These are phyloP conservation scores for Gautieria morchelliformis DNA, from an alignment of 768 basidiomycete species.

Conservation along the genomic window DNA sequence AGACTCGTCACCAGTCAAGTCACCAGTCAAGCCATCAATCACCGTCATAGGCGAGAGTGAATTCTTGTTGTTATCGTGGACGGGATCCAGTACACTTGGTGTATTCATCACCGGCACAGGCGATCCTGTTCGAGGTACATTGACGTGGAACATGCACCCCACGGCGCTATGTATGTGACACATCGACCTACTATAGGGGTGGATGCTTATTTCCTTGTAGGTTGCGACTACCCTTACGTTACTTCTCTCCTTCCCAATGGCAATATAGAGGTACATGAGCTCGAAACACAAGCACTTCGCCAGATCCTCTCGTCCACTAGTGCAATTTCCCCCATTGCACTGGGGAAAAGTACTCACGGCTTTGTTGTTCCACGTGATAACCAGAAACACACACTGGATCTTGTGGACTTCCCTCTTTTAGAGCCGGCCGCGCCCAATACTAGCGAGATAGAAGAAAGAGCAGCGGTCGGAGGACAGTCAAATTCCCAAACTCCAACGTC, in stretches of 20 bases:
- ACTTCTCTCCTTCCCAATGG: conserved; percentile 70
- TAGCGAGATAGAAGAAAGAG: conserved; percentile 5
- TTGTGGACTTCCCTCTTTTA: not conserved
- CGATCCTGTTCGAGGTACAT: conserved; percentile 82
- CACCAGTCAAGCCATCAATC: conserved; percentile 56
- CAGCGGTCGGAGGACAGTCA: not conserved
- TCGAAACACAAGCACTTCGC: conserved; percentile 61
- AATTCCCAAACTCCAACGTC: not conserved
- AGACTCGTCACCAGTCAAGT: conserved; percentile 35
- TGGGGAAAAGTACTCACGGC: not conserved
- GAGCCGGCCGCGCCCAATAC: conserved; percentile 5
- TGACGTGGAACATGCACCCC: conserved; percentile 80
- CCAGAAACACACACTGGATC: not conserved
- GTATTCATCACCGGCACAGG: conserved; percentile 79
- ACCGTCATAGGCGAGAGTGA: conserved; percentile 68
- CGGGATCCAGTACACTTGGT: conserved; percentile 70
- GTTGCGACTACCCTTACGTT: conserved; percentile 74
- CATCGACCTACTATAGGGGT: not conserved
- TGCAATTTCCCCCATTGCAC: conserved; percentile 8
- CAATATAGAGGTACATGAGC: conserved; percentile 71
- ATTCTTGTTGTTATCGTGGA: conserved; percentile 82
- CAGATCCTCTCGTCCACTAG: conserved; percentile 54
- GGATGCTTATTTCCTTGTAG: conserved; percentile 25
- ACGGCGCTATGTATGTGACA: conserved; percentile 56
- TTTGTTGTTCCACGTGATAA: not conserved